Evolutionary conservation across 1,284 basidiomycete species (phyloP).

Genomic region (Calocybe gambosa): DNA sequence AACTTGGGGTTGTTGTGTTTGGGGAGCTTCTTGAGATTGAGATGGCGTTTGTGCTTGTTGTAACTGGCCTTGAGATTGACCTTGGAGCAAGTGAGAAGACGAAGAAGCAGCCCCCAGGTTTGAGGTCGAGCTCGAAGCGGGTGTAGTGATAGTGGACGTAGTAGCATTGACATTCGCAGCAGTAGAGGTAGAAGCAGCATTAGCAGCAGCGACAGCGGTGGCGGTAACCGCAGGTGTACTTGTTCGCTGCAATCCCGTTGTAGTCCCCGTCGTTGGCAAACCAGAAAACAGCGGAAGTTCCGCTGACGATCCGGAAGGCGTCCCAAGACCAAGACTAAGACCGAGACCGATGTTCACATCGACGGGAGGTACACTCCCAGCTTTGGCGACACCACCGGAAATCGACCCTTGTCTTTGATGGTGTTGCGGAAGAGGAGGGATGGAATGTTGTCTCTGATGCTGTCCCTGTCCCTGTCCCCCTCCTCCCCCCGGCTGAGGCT

Average conservation of each 20-base stretch:
- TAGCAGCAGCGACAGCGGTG: slow-evolving; percentile 11
- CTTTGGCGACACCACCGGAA: slow-evolving; percentile 7
- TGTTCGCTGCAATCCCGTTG: neutral
- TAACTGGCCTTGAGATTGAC: neutral
- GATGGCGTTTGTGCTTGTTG: neutral
- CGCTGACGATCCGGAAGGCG: no score
- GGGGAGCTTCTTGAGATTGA: neutral
- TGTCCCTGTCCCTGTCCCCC: neutral
- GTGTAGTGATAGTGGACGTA: no score
- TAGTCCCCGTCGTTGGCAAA: no score
- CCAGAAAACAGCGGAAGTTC: no score
- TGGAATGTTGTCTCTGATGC: neutral
- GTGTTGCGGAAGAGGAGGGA: neutral
- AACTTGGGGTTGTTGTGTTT: slow-evolving; percentile 4
- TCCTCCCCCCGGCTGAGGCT: slow-evolving; percentile 8
- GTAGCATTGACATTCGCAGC: neutral
- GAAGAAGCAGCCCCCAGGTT: slow-evolving; percentile 11
- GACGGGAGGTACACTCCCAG: slow-evolving; percentile 10
- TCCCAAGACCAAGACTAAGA: neutral
- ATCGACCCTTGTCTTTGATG: slow-evolving; percentile 14
- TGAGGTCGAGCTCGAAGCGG: neutral
- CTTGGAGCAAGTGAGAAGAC: neutral
- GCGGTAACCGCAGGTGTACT: neutral
- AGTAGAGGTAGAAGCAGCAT: neutral
- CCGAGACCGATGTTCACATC: neutral